Evolutionary conservation across 768 basidiomycete genomes (phyloP).

Genomic region (Neoboletus subvelutipes): DNA sequence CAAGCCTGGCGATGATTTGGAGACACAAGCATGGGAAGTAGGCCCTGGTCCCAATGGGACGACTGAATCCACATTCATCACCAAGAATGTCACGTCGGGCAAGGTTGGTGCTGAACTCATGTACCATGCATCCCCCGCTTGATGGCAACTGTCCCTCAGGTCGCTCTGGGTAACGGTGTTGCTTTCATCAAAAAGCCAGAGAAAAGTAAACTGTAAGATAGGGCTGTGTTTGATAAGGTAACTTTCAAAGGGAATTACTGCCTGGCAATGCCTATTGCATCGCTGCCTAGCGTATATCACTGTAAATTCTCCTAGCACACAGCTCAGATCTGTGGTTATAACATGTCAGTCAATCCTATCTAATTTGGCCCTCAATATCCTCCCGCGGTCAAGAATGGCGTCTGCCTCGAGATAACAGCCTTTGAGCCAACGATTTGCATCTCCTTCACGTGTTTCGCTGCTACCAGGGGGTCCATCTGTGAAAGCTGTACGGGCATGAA

Average conservation of each 20-base stretch:
- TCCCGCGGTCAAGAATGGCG: constrained; percentile 56
- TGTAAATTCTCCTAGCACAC: background rate
- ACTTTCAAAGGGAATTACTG: background rate
- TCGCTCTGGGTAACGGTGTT: constrained; percentile 58
- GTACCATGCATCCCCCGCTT: background rate
- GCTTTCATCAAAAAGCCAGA: constrained; percentile 59
- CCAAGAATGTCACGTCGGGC: constrained; percentile 56
- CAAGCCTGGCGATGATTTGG: constrained; percentile 75
- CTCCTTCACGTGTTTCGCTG: constrained; percentile 40
- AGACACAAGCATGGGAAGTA: constrained; percentile 79
- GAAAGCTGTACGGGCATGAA: constrained; percentile 88
- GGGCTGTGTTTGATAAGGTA: background rate
- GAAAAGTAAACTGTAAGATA: constrained; percentile 42
- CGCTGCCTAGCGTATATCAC: background rate
- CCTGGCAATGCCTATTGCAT: background rate
- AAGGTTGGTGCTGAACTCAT: constrained; percentile 42
- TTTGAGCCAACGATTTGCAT: constrained; percentile 82
- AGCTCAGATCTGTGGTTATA: background rate
- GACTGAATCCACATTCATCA: constrained; percentile 58
- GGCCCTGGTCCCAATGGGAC: constrained; percentile 62
- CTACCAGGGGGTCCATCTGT: constrained; percentile 33
- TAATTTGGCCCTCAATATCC: constrained; percentile 44
- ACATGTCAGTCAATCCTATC: constrained; percentile 2
- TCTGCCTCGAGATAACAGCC: constrained; percentile 81
- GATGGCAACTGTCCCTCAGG: constrained; percentile 26